Base-by-base conservation (phyloP, 169 alveolate genomes). In the Cryptosporidium viatorum region DNA sequence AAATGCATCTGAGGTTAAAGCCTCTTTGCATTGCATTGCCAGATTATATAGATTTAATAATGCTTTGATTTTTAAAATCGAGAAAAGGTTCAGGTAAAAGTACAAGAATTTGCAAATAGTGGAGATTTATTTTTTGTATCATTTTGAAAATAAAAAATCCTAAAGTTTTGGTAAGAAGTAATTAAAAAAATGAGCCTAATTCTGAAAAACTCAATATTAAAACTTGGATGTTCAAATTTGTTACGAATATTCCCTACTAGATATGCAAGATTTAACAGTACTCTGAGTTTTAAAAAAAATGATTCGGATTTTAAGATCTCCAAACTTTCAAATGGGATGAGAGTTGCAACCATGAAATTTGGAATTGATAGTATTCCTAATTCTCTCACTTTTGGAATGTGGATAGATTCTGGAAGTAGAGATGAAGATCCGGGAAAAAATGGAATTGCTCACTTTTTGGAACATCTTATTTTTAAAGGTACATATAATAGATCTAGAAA, bases 391-490 rank as follows among this genome's bases (percentile, higher is more conserved):
- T 96, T 97, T 16, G 99, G 99, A 1, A 94, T 97, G 10, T 96
- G 97, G 96, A 96, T 98, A 18, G 98, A 97, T 92, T 96, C 98
- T 84, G 99, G 99, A 16, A 94, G 98, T 70, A 92, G 99, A 65
- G 94, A 95, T 92, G 99, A 98, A 85, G 95, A 96, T 9, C 86
- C 92, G 33, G 93, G 75, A 59, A 97, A 97, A 50, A 96, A 97
- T 67, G 99, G 99, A 0, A 96, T 96, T 12, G 99, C 99, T 1
- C 99, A 98, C 91, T 98, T 97, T 94, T 93, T 98, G 26, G 99
- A 98, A 93, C 99, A 98, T 86, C 92, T 98, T 94, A 97, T 96
- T 48, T 98, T 98, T 93, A 98, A 98, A 92, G 98, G 99, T 29
- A 97, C 99, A 5, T 92, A 92, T 58, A 96, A 94, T 69, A 93